Conservation (phyloP, 352 stramenopile genomes). For the Phytopythium oedochilum region DNA sequence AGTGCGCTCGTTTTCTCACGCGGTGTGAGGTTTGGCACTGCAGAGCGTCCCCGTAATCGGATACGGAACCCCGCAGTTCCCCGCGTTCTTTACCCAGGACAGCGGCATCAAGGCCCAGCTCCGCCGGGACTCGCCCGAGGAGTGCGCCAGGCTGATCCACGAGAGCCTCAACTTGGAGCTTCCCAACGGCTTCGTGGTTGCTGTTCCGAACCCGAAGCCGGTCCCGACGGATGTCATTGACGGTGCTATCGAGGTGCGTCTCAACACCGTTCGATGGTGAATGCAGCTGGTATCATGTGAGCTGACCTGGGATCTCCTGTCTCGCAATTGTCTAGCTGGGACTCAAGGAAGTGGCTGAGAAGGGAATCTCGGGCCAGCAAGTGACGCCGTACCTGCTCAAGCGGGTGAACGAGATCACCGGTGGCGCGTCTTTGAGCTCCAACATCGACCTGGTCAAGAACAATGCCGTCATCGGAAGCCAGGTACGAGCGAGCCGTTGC, state of each 20-base stretch:
- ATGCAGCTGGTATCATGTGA: not conserved
- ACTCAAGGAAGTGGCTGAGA: slow-evolving; percentile 78
- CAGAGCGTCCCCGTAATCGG: slow-evolving; percentile 94
- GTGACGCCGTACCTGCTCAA: slow-evolving; percentile 92
- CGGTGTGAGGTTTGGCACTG: not conserved
- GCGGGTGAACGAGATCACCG: slow-evolving; percentile 92
- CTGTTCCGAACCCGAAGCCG: slow-evolving; percentile 86
- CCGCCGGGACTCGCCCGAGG: slow-evolving; percentile 77
- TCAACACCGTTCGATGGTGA: not conserved
- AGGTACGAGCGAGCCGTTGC: slow-evolving; percentile 48
- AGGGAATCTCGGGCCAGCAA: slow-evolving; percentile 90
- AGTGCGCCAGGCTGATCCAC: slow-evolving; percentile 85
- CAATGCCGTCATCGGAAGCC: slow-evolving; percentile 94
- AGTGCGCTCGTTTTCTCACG: not conserved
- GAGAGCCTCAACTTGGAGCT: slow-evolving; percentile 73
- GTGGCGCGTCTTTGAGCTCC: slow-evolving; percentile 87
- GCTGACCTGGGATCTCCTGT: not conserved
- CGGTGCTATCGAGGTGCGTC: slow-evolving; percentile 77
- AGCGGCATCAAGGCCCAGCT: slow-evolving; percentile 86
- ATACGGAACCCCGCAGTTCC: slow-evolving; percentile 93
- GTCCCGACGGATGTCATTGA: slow-evolving; percentile 87
- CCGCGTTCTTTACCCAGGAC: slow-evolving; percentile 96
- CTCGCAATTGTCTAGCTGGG: slow-evolving; percentile 26
- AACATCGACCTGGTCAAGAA: slow-evolving; percentile 98
- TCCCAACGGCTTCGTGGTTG: slow-evolving; percentile 84